These are phyloP conservation scores for Paracoccidioides lutzii DNA, from an alignment of 2,329 filamentous ascomycete species.

Conservation along the genomic window DNA sequence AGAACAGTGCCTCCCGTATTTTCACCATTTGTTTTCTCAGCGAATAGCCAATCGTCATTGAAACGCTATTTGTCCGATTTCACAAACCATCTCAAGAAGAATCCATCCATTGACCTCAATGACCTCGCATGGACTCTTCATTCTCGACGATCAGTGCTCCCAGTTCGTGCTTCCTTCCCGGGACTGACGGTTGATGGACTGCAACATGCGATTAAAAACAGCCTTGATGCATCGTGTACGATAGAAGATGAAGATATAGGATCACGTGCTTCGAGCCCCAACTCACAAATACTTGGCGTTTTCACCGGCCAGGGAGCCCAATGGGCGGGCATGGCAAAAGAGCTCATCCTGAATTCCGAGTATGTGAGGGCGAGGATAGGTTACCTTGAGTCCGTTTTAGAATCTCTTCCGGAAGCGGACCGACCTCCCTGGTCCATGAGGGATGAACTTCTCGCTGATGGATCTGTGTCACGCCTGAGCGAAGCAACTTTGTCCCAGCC, in stretches of 20 bases:
- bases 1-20: neutral
- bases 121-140: slow-evolving; percentile 1
- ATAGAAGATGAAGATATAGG: slow-evolving; percentile 3
- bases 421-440: slow-evolving; percentile 4
- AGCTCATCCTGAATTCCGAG: slow-evolving; percentile 8
- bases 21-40: slow-evolving; percentile 6
- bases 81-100: neutral
- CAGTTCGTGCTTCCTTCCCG: neutral
- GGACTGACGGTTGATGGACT: neutral
- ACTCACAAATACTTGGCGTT: slow-evolving; percentile 10
- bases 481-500: slow-evolving; percentile 1
- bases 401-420: neutral
- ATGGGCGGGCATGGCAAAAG: slow-evolving; percentile 14
- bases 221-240: too few relatives aligned
- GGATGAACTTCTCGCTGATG: too few relatives aligned
- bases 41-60: neutral
- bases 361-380: neutral
- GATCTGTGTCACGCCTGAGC: neutral
- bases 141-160: neutral
- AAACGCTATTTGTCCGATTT: neutral
- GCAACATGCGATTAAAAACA: neutral
- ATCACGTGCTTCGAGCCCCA: slow-evolving; percentile 8
- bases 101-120: neutral
- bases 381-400: neutral
- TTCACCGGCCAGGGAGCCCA: slow-evolving; percentile 22